Evolutionary conservation across 257 asterid genomes (phyloP).

Genomic region (Solanum neorickii): DNA sequence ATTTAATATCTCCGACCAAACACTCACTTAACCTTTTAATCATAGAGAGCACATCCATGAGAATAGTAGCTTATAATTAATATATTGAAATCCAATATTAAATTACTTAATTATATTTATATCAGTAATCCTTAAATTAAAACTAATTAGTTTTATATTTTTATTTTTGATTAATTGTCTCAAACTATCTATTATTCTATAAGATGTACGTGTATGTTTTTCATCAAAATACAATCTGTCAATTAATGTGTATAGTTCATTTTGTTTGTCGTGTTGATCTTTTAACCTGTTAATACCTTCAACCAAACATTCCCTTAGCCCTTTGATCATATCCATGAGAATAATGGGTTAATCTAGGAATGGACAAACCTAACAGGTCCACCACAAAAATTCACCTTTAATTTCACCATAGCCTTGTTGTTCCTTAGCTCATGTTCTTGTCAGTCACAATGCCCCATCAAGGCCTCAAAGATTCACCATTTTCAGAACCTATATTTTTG

Average conservation of each 20-base stretch:
- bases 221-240: neutral
- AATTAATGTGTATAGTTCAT: neutral
- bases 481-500: neutral
- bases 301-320: neutral
- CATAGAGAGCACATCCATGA: neutral
- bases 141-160: neutral
- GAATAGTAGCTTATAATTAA: too few relatives aligned
- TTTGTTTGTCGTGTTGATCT: too few relatives aligned
- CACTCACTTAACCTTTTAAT: neutral
- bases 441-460: slow-evolving; percentile 1
- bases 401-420: neutral
- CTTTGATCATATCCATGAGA: neutral
- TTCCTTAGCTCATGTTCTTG: neutral
- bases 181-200: neutral
- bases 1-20: neutral
- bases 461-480: neutral
- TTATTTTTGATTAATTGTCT: neutral
- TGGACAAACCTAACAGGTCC: neutral
- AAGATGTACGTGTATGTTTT: neutral
- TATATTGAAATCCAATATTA: too few relatives aligned
- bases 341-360: neutral
- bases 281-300: neutral
- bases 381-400: neutral
- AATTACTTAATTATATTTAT: too few relatives aligned
- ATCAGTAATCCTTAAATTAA: too few relatives aligned